A percentile compares a stretch with the other conserved stretches of the same genome.
phyloP scores from a whole-genome alignment of 1,284 basidiomycete genomes.

The Apiotrichum siamense region DNA sequence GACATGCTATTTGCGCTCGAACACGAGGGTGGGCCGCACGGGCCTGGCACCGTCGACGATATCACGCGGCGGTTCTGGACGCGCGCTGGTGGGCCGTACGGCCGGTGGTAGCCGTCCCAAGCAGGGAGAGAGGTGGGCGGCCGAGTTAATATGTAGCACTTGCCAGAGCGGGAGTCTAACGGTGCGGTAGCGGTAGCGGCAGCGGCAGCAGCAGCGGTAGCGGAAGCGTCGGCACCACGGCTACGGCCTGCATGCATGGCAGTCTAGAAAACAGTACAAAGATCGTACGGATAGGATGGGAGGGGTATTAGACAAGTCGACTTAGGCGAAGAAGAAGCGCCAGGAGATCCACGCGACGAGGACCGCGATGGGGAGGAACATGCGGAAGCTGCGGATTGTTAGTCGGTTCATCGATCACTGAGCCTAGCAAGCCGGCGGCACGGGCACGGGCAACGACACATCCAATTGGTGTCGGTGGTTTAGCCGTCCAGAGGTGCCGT shows the following conservation, averaged over 20 bases:
- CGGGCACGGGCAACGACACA: too few species aligned
- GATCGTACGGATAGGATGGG: too few species aligned
- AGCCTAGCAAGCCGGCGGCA: too few species aligned
- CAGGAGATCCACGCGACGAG: conserved; percentile 43
- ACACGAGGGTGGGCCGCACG: conserved; percentile 28
- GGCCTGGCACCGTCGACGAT: conserved; percentile 28
- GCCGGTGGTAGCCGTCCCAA: conserved; percentile 8
- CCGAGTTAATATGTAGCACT: too few species aligned
- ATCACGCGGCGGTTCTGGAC: conserved; percentile 25
- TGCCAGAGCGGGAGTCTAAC: too few species aligned
- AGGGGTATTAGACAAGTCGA: not conserved
- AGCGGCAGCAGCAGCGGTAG: not conserved
- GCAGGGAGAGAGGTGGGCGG: not conserved
- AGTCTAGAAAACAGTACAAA: conserved; percentile 3
- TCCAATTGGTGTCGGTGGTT: too few species aligned
- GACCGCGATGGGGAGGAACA: conserved; percentile 40
- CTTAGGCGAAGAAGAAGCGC: conserved; percentile 43
- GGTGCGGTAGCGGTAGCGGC: too few species aligned
- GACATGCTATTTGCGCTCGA: conserved; percentile 43
- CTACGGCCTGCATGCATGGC: not conserved
- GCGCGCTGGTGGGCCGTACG: conserved; percentile 28
- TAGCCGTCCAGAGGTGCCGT: too few species aligned
- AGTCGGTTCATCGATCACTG: too few species aligned
- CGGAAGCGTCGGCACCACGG: not conserved
- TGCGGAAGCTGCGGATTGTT: conserved; percentile 18